Evolutionary conservation across 2,329 filamentous ascomycete species (phyloP).

Genomic region (Fusarium guadeloupense): DNA sequence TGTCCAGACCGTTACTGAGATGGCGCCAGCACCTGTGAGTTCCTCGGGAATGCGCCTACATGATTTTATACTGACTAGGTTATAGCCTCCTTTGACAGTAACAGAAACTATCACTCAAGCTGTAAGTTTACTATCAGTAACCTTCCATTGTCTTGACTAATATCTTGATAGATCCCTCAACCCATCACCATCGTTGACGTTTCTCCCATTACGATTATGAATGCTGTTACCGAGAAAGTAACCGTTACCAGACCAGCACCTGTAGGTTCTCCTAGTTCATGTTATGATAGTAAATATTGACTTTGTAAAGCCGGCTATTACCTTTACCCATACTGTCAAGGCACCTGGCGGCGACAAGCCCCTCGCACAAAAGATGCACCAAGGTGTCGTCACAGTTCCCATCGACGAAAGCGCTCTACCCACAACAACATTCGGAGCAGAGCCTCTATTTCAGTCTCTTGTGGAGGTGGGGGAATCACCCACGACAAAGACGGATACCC

Average conservation of each 20-base stretch:
- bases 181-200: constrained; percentile 33
- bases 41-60: fast-evolving
- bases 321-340: constrained; percentile 33
- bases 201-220: constrained; percentile 18
- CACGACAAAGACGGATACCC: background rate
- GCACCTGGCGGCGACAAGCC: constrained; percentile 10
- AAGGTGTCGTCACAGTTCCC: constrained; percentile 46
- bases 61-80: background rate
- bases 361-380: background rate
- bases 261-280: constrained; percentile 11
- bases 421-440: constrained; percentile 41
- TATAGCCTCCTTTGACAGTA: constrained; percentile 25
- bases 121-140: background rate
- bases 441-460: constrained; percentile 24
- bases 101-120: constrained; percentile 17
- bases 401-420: constrained; percentile 41
- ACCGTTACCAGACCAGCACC: constrained; percentile 30
- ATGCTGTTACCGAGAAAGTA: constrained; percentile 8
- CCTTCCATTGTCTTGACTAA: background rate
- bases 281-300: background rate
- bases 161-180: background rate
- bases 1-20: constrained; percentile 16
- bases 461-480: constrained; percentile 8
- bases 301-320: constrained; percentile 21
- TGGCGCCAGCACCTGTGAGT: constrained; percentile 31